phyloP scores from a whole-genome alignment of 2,329 filamentous ascomycete species.

The Biscogniauxia marginata region DNA sequence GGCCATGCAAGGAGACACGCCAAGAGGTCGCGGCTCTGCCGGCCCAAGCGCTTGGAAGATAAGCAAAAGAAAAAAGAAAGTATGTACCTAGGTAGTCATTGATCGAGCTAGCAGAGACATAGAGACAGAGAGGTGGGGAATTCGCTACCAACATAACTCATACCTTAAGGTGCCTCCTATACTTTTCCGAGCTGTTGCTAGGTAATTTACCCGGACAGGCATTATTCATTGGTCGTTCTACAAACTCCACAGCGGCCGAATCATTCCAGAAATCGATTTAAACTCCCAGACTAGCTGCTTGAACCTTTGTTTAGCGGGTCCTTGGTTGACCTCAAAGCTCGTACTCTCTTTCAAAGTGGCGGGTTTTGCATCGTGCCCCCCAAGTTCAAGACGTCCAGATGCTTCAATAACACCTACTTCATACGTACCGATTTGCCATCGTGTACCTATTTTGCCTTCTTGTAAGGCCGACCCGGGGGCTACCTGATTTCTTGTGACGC shows the following conservation, averaged over 20 bases:
- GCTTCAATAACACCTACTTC: slow-evolving; percentile 45
- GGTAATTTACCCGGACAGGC: too few relatives aligned
- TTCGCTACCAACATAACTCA: too few relatives aligned
- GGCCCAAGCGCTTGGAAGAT: too few relatives aligned
- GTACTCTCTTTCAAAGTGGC: slow-evolving; percentile 22
- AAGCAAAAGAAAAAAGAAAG: too few relatives aligned
- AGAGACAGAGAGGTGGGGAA: too few relatives aligned
- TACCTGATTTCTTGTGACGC: slow-evolving; percentile 28
- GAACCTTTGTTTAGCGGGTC: not conserved
- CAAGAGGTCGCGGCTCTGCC: not conserved
- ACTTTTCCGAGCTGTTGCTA: too few relatives aligned
- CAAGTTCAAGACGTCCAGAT: slow-evolving; percentile 26
- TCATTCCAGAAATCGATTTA: not conserved
- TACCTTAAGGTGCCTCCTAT: too few relatives aligned
- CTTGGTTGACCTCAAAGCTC: not conserved
- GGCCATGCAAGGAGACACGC: not conserved
- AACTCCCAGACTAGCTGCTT: not conserved
- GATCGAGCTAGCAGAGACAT: too few relatives aligned
- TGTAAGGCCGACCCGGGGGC: slow-evolving; percentile 41
- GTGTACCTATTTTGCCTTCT: slow-evolving; percentile 30
- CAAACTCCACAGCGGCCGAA: too few relatives aligned
- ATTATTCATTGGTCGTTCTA: not conserved
- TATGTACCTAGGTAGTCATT: too few relatives aligned
- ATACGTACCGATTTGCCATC: slow-evolving; percentile 27
- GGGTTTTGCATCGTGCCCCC: slow-evolving; percentile 1